A percentile compares a stretch with the other conserved stretches of the same genome.
Evolutionary conservation across 192 early-diverging fungal genomes (phyloP).

Genomic region (Pilaira anomala): DNA sequence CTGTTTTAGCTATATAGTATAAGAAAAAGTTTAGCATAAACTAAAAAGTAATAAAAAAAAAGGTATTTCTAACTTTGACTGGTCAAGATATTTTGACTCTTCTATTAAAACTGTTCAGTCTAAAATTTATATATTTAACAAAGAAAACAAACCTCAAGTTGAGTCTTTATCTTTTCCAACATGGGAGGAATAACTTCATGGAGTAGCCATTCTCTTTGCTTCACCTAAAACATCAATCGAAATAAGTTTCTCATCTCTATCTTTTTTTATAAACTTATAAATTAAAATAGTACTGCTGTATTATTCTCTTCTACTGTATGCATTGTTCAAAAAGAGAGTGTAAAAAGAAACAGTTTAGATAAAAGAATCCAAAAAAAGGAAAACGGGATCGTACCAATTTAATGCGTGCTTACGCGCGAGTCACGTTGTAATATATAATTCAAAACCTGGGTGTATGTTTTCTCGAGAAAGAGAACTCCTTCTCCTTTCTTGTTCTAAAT

Average conservation of each 20-base stretch:
- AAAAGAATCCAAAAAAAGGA: neutral
- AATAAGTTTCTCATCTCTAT: neutral
- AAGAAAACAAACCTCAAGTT: conserved; percentile 14
- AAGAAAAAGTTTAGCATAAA: neutral
- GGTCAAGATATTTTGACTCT: conserved; percentile 3
- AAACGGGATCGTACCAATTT: neutral
- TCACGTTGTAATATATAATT: no score
- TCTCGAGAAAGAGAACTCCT: no score
- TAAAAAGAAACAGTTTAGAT: neutral
- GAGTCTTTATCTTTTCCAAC: conserved; percentile 14
- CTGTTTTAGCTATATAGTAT: conserved; percentile 21
- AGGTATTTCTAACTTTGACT: conserved; percentile 10
- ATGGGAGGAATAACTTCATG: conserved; percentile 25
- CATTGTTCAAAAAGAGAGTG: conserved; percentile 3
- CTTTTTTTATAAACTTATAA: neutral
- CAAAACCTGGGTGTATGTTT: no score
- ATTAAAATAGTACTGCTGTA: conserved; percentile 9
- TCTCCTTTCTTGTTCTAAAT: neutral
- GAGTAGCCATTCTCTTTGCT: conserved; percentile 24
- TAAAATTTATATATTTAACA: neutral
- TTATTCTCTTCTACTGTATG: conserved; percentile 15
- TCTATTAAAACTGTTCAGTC: neutral
- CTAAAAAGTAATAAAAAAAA: neutral
- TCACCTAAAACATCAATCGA: conserved; percentile 3
- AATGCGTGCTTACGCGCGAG: no score